Percentiles rank a stretch among this genome's conserved stretches.
Conservation (phyloP, 202 grass and related monocot genomes). For the Panicum virgatum region DNA sequence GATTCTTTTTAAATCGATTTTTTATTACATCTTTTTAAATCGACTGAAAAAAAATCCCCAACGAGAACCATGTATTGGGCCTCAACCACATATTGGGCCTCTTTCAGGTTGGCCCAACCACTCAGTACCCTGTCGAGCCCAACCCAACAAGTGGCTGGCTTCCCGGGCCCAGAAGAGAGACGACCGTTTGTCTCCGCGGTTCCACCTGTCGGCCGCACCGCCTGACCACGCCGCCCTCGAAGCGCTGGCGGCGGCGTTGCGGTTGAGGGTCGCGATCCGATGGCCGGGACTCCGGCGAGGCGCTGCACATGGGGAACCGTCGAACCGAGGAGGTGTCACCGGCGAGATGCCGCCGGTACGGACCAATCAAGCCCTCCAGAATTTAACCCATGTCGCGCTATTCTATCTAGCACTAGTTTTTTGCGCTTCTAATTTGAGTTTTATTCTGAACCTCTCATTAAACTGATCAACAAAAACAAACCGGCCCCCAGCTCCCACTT, state of each 20-base stretch:
- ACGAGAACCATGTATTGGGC: too few species aligned
- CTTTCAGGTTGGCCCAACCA: too few species aligned
- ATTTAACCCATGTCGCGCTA: neutral
- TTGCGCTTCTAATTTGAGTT: neutral
- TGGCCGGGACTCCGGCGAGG: neutral
- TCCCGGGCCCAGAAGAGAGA: neutral
- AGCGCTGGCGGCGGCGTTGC: neutral
- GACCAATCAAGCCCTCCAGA: neutral
- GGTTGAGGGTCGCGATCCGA: neutral
- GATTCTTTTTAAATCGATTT: too few species aligned
- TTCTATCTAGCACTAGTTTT: neutral
- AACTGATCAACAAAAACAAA: neutral
- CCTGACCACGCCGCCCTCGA: neutral
- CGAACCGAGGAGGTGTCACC: neutral
- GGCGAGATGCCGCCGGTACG: neutral
- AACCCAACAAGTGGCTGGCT: neutral
- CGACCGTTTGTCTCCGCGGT: neutral
- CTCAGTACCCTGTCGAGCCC: neutral
- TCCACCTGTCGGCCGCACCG: neutral
- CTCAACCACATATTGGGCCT: too few species aligned
- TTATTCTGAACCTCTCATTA: neutral
- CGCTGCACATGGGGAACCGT: neutral
- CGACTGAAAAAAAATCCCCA: too few species aligned
- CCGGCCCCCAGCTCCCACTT: neutral
- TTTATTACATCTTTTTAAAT: too few species aligned